Evolutionary conservation across 257 asterid species (phyloP), one percentile per base, ranked within the genome.

Genomic region (Verbena officinalis): DNA sequence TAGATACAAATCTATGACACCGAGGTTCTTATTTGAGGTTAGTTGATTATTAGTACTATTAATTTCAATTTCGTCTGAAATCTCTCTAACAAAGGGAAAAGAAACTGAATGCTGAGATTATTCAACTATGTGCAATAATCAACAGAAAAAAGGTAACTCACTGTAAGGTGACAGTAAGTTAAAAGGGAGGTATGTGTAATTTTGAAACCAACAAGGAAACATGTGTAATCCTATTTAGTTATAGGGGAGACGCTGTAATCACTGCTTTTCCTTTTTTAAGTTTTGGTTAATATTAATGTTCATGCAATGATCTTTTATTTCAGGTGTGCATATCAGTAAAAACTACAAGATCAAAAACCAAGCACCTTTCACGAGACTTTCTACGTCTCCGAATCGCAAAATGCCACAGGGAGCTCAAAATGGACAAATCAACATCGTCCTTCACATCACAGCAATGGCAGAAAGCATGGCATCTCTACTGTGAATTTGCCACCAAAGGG

Each of bases 401-500:
- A 76, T 84, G 95, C 65, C 97, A 87, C 79, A 65, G 71, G 75
- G 91, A 85, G 81, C 88, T 92, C 70, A 84, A 89, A 73, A 23
- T 87, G 56, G 96, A 92, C 16, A 83, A 71, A 72, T 69, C 84
- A 17, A 0, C 81, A 36, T 57, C 84, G 4, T 55, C 75, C 58
- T 82, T 87, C 65, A 64, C 38, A 33, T 64, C 91, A 60, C 77
- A 79, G 10, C 73, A 84, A 19, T 89, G 96, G 98, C 67, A 39
- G 55, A 89, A 82, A 64, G 83, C 80, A 0, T 85, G 86, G 86
- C 95, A 92, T 68, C 76, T 89, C 44, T 89, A 87, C 79, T 83
- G 93, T 50, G 98, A 89, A 73, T 92, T 92, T 23, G 93, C 93
- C 69, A 89, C 98, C 55, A 89, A 84, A 69, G 98, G 96, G 22